A percentile compares a stretch with the other conserved stretches of the same genome.
These are phyloP conservation scores for Colletotrichum australisinense DNA, from an alignment of 2,329 filamentous ascomycete genomes.

Conservation along the genomic window DNA sequence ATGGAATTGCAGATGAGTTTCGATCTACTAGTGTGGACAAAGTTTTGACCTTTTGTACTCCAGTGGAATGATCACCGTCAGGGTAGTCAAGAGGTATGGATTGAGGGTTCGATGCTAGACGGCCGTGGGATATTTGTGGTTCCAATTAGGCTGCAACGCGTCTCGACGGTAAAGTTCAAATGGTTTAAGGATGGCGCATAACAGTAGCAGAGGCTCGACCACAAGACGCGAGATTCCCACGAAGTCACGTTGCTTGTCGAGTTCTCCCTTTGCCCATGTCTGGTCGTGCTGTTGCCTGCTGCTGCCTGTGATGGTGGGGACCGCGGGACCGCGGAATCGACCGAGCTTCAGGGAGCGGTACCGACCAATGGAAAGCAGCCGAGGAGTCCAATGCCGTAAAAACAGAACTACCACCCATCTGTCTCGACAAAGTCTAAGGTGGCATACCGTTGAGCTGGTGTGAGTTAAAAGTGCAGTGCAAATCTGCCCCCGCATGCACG, in stretches of 20 bases:
- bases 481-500: background rate
- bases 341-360: background rate
- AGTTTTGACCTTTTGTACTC: background rate
- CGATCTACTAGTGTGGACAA: background rate
- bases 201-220: background rate
- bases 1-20: background rate
- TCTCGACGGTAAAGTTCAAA: background rate
- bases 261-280: background rate
- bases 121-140: background rate
- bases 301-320: background rate
- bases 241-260: background rate
- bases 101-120: background rate
- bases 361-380: background rate
- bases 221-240: background rate
- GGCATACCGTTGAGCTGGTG: too few relatives aligned
- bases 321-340: background rate
- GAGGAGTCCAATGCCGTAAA: background rate
- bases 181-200: background rate
- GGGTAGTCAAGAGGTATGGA: background rate
- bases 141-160: background rate
- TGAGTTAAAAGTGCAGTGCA: background rate
- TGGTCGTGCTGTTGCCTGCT: background rate
- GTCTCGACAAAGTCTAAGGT: too few relatives aligned
- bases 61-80: background rate
- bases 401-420: background rate